A percentile compares a stretch with the other conserved stretches of the same genome.
Conservation (phyloP, 805 yeast species). For the Barnettozyma wickerhamii region DNA sequence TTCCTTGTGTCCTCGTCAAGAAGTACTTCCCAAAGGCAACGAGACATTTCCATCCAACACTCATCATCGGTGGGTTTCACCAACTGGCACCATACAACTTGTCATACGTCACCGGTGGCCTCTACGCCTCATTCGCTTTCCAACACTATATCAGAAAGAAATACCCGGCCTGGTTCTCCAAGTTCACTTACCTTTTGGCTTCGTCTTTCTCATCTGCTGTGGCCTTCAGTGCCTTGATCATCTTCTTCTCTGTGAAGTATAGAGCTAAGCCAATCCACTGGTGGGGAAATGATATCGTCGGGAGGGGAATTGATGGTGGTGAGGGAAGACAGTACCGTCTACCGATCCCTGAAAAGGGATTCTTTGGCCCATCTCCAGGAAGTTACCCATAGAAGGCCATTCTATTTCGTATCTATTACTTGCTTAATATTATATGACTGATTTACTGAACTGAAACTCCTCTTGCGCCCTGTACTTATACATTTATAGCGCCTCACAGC, state of each 20-base stretch:
- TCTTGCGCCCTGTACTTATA: no score
- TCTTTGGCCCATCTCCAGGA: constrained; percentile 21
- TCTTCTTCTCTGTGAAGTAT: constrained; percentile 49
- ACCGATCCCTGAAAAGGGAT: constrained; percentile 10
- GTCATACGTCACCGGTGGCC: constrained; percentile 30
- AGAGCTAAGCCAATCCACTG: constrained; percentile 41
- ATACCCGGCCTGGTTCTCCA: constrained; percentile 49
- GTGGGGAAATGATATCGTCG: constrained; percentile 60
- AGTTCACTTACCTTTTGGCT: constrained; percentile 46
- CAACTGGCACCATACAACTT: constrained; percentile 48
- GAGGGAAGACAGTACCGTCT: background rate
- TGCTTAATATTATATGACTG: no score
- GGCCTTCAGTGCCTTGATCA: constrained; percentile 46
- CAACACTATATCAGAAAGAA: constrained; percentile 39
- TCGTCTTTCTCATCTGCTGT: constrained; percentile 60
- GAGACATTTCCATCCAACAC: constrained; percentile 45
- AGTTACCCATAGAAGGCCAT: no score
- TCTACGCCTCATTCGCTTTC: constrained; percentile 34
- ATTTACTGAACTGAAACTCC: no score
- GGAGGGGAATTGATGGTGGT: constrained; percentile 35
- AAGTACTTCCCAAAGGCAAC: constrained; percentile 22
- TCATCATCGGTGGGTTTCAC: constrained; percentile 42
- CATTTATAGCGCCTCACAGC: no score
- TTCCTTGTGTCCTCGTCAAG: constrained; percentile 29
- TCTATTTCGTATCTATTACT: no score